phyloP scores from a whole-genome alignment of 306 rosid species.

The Vigna radiata region DNA sequence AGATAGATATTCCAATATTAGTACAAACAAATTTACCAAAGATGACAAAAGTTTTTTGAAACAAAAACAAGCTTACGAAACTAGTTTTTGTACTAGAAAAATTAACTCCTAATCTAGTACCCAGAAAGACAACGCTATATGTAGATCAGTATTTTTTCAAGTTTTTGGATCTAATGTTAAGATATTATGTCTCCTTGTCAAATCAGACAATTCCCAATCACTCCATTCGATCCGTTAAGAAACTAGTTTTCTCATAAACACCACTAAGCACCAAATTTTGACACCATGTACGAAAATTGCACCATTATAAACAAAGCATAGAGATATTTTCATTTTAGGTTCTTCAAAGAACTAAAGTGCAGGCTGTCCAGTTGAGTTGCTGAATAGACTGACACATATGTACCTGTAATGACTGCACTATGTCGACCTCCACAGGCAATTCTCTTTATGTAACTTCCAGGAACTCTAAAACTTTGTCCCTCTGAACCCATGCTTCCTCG shows the following conservation, averaged over 20 bases:
- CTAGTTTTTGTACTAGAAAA: background rate
- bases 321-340: background rate
- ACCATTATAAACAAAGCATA: background rate
- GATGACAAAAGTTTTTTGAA: background rate
- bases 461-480: constrained; percentile 59
- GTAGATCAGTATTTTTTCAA: background rate
- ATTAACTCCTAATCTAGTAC: constrained; percentile 22
- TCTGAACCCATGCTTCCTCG: constrained; percentile 59
- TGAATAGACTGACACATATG: background rate
- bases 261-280: background rate
- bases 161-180: background rate
- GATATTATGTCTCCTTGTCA: background rate
- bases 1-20: constrained; percentile 11
- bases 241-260: constrained; percentile 6
- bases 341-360: constrained; percentile 2
- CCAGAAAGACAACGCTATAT: background rate
- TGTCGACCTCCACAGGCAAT: constrained; percentile 95
- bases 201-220: background rate
- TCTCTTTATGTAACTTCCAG: constrained; percentile 69
- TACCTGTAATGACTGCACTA: constrained; percentile 87
- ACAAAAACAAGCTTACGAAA: background rate
- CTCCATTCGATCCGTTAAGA: background rate
- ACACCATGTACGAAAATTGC: background rate
- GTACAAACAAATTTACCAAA: background rate
- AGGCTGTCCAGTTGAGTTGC: background rate